Percentiles rank a stretch among this genome's conserved stretches.
Evolutionary conservation across 495 filamentous ascomycete species (phyloP).

Genomic region (Penicillium turbatum): DNA sequence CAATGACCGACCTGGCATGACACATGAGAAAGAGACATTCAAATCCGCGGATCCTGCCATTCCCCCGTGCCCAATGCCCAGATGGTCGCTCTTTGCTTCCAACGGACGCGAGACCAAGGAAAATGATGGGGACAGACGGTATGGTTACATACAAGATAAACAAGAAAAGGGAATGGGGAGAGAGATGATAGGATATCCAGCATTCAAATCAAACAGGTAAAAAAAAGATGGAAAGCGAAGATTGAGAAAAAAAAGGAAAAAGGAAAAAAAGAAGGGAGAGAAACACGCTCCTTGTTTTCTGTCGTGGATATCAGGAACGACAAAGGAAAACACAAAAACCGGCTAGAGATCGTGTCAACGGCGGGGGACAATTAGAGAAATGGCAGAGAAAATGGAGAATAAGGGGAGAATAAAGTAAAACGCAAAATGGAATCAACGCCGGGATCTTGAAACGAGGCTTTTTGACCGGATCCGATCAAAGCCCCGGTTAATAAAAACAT

Average conservation of each 20-base stretch:
- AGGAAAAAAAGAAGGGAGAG: constrained; percentile 13
- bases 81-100: constrained; percentile 25
- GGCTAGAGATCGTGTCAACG: constrained; percentile 44
- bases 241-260: constrained; percentile 14
- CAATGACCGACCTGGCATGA: constrained; percentile 42
- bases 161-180: constrained; percentile 19
- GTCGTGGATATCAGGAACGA: constrained; percentile 35
- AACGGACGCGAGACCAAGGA: constrained; percentile 32
- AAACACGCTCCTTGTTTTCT: constrained; percentile 30
- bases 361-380: constrained; percentile 23
- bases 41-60: constrained; percentile 34
- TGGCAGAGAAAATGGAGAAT: constrained; percentile 19
- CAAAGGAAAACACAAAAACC: constrained; percentile 33
- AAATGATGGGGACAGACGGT: constrained; percentile 31
- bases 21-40: constrained; percentile 43
- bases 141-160: constrained; percentile 41
- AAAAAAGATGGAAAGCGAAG: constrained; percentile 1
- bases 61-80: constrained; percentile 30
- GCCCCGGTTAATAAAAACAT: constrained; percentile 32
- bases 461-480: constrained; percentile 26
- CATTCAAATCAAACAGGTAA: constrained; percentile 32
- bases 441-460: constrained; percentile 33
- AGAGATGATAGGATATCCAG: constrained; percentile 43
- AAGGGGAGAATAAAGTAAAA: constrained; percentile 19
- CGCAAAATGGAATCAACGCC: constrained; percentile 42